Evolutionary conservation across 108 stramenopile genomes (phyloP).

Genomic region (Seminavis robusta): DNA sequence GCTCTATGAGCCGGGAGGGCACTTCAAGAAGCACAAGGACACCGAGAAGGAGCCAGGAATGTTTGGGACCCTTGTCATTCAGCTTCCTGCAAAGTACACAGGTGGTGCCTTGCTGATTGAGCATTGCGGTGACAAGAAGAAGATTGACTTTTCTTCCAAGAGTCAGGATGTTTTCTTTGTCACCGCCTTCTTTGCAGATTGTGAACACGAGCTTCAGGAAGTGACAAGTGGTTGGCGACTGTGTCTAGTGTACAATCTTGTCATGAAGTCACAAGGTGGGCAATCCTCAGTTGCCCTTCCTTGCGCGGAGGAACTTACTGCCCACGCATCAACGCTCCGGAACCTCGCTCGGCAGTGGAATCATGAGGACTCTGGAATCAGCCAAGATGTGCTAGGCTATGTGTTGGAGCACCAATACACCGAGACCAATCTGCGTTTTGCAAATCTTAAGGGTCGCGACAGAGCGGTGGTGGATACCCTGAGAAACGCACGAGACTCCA

Average conservation of each 20-base stretch:
- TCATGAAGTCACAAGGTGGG: background rate
- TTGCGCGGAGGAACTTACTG: no score
- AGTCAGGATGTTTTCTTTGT: conserved; percentile 1
- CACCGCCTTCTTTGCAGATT: conserved; percentile 15
- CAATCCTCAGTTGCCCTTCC: no score
- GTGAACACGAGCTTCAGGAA: conserved; percentile 7
- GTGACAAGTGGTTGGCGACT: conserved; percentile 2
- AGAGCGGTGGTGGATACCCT: background rate
- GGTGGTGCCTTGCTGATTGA: conserved; percentile 7
- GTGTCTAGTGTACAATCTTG: conserved; percentile 7
- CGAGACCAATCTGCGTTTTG: background rate
- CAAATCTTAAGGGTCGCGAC: background rate
- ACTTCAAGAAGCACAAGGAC: conserved; percentile 28
- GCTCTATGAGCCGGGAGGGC: conserved; percentile 33
- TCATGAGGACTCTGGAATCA: no score
- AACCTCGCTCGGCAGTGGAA: no score
- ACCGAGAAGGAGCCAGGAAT: conserved; percentile 30
- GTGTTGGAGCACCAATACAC: background rate
- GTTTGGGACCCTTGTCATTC: conserved; percentile 40
- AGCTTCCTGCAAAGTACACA: conserved; percentile 19
- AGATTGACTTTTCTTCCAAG: background rate
- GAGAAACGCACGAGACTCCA: background rate
- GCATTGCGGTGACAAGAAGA: background rate
- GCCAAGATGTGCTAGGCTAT: background rate
- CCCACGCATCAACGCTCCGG: no score